A percentile compares a stretch with the other conserved stretches of the same genome.
Evolutionary conservation across 345 rosid genomes (phyloP).

Genomic region (Capsella bursapastoris): DNA sequence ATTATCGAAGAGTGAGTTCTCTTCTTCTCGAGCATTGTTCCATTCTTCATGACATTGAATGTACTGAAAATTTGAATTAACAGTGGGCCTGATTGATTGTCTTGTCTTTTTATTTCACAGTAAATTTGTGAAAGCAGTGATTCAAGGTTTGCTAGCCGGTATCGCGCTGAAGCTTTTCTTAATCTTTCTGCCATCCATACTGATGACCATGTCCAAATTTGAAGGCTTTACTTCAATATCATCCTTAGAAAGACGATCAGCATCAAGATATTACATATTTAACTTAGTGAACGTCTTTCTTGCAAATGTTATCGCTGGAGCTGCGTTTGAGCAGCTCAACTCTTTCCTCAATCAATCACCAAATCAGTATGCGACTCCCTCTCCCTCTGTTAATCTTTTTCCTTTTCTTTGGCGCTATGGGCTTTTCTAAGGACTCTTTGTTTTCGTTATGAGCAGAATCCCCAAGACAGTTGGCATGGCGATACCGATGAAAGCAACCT

Average conservation of each 20-base stretch:
- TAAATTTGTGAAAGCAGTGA: constrained; percentile 61
- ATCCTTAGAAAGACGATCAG: constrained; percentile 83
- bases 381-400: neutral
- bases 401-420: neutral
- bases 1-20: constrained; percentile 69
- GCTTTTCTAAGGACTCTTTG: constrained; percentile 1
- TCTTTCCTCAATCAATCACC: constrained; percentile 70
- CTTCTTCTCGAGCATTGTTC: constrained; percentile 15
- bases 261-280: constrained; percentile 85
- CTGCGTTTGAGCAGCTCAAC: constrained; percentile 81
- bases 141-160: constrained; percentile 91
- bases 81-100: neutral
- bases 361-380: constrained; percentile 56
- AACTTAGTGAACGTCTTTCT: constrained; percentile 83
- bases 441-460: constrained; percentile 52
- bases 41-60: constrained; percentile 4
- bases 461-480: constrained; percentile 88
- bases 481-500: constrained; percentile 89
- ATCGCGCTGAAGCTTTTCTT: constrained; percentile 90
- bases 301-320: constrained; percentile 68
- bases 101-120: constrained; percentile 50
- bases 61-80: neutral
- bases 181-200: constrained; percentile 86
- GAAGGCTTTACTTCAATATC: constrained; percentile 87
- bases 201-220: constrained; percentile 96